Conservation (phyloP, 805 yeast genomes). For the Candida silvicultrix region DNA sequence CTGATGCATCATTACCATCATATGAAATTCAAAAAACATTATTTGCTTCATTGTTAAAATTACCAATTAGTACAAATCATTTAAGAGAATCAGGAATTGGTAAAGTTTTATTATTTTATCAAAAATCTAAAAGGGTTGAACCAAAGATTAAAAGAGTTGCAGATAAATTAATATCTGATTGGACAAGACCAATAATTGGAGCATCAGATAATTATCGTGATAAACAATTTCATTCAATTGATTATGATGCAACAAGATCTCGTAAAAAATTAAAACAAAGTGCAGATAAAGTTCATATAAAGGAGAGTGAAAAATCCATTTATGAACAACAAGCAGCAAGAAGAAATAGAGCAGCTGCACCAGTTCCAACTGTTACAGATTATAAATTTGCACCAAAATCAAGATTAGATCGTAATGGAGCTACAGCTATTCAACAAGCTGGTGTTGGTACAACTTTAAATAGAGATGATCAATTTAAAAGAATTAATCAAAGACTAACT, state of each 20-base stretch:
- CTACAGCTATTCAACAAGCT: conserved; percentile 29
- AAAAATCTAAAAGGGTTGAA: conserved; percentile 84
- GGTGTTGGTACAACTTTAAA: conserved; percentile 47
- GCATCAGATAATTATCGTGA: conserved; percentile 93
- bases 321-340: conserved; percentile 89
- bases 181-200: conserved; percentile 98
- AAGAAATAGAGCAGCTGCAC: conserved; percentile 93
- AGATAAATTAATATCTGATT: conserved; percentile 86
- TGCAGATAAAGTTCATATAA: conserved; percentile 12
- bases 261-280: conserved; percentile 22
- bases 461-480: conserved; percentile 75
- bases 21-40: conserved; percentile 90
- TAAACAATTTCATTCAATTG: conserved; percentile 61
- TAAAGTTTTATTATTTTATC: conserved; percentile 88
- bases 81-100: conserved; percentile 93
- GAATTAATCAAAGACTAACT: conserved; percentile 45
- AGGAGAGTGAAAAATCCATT: conserved; percentile 44
- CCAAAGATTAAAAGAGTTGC: conserved; percentile 80
- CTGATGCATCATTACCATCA: conserved; percentile 97
- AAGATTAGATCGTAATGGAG: conserved; percentile 34
- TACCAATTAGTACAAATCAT: conserved; percentile 95
- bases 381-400: conserved; percentile 88
- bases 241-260: conserved; percentile 56
- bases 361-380: conserved; percentile 83
- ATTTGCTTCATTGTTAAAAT: conserved; percentile 61